Percentiles rank a stretch among this genome's conserved stretches.
Evolutionary conservation across 1,284 basidiomycete genomes (phyloP).

Genomic region (Ustilago nuda): DNA sequence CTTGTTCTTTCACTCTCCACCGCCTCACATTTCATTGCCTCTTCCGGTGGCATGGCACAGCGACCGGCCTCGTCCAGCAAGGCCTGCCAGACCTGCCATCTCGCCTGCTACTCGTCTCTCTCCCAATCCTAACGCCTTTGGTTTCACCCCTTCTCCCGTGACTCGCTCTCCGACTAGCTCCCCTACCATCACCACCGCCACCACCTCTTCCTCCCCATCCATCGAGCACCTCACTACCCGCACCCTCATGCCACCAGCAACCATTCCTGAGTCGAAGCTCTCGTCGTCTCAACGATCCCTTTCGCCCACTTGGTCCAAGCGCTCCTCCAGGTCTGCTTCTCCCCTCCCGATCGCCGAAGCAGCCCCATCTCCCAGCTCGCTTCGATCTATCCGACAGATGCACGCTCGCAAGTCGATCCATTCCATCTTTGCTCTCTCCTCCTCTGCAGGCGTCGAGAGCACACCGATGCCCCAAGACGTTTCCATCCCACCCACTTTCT

Average conservation of each 20-base stretch:
- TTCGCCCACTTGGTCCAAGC: slow-evolving; percentile 17
- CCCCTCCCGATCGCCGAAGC: slow-evolving; percentile 1
- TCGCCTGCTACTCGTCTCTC: slow-evolving; percentile 15
- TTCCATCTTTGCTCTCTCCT: slow-evolving; percentile 14
- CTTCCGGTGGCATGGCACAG: slow-evolving; percentile 2
- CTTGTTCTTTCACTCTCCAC: slow-evolving; percentile 22
- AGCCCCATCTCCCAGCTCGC: slow-evolving; percentile 25
- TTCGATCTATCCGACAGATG: slow-evolving; percentile 35
- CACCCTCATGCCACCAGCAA: slow-evolving; percentile 18
- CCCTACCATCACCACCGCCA: slow-evolving; percentile 15
- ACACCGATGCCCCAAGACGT: not conserved
- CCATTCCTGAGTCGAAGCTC: slow-evolving; percentile 2
- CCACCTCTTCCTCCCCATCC: slow-evolving; percentile 5
- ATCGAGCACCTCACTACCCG: slow-evolving; percentile 8
- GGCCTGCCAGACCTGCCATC: slow-evolving; percentile 17
- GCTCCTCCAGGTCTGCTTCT: slow-evolving; percentile 15
- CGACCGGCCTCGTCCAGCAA: slow-evolving; percentile 9
- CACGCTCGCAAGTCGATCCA: slow-evolving; percentile 31
- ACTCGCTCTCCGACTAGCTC: slow-evolving; percentile 16
- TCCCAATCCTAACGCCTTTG: slow-evolving; percentile 15
- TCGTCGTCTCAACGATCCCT: slow-evolving; percentile 12
- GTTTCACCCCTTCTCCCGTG: slow-evolving; percentile 11
- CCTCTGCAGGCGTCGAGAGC: slow-evolving; percentile 2
- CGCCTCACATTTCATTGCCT: slow-evolving; percentile 16
- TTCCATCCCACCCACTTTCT: not conserved